Evolutionary conservation across 2,329 filamentous ascomycete species (phyloP).

Genomic region (Phialemoniopsis sp.): DNA sequence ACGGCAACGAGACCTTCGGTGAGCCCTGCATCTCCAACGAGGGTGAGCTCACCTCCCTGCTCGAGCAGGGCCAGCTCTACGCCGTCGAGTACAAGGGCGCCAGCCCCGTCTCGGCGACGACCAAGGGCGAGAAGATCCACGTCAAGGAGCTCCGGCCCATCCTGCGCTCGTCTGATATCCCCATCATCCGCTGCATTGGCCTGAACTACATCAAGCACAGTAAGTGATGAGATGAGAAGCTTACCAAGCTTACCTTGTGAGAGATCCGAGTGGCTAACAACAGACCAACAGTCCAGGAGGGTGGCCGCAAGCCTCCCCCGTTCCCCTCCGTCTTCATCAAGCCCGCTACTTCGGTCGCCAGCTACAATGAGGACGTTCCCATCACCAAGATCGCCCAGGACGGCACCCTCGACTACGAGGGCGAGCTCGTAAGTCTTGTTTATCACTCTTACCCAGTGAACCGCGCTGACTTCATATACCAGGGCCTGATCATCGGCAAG

Average conservation of each 20-base stretch:
- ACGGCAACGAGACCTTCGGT: slow-evolving; percentile 2
- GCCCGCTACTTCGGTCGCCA: slow-evolving; percentile 32
- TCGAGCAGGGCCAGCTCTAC: background rate
- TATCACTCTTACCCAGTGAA: too few species aligned
- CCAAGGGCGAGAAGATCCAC: background rate
- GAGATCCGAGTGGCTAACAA: background rate
- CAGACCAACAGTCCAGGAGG: slow-evolving; percentile 40
- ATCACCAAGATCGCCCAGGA: slow-evolving; percentile 39
- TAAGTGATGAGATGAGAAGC: background rate
- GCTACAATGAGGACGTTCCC: slow-evolving; percentile 28
- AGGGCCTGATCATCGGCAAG: slow-evolving; percentile 26
- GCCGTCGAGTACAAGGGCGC: background rate
- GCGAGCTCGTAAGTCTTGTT: too few species aligned
- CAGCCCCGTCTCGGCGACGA: background rate
- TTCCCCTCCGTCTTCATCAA: slow-evolving; percentile 49
- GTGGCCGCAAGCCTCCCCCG: slow-evolving; percentile 44
- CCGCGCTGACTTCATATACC: too few species aligned
- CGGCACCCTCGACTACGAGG: slow-evolving; percentile 33
- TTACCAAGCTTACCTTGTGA: too few species aligned
- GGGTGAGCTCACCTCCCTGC: background rate
- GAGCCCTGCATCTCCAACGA: slow-evolving; percentile 1
- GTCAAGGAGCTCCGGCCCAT: slow-evolving; percentile 1
- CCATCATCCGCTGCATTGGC: slow-evolving; percentile 4
- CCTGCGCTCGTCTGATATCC: background rate
- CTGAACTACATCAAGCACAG: slow-evolving; percentile 7